Conservation (phyloP, 225 moss, liverwort and hornwort genomes). For the Marchantia polymorpha region DNA sequence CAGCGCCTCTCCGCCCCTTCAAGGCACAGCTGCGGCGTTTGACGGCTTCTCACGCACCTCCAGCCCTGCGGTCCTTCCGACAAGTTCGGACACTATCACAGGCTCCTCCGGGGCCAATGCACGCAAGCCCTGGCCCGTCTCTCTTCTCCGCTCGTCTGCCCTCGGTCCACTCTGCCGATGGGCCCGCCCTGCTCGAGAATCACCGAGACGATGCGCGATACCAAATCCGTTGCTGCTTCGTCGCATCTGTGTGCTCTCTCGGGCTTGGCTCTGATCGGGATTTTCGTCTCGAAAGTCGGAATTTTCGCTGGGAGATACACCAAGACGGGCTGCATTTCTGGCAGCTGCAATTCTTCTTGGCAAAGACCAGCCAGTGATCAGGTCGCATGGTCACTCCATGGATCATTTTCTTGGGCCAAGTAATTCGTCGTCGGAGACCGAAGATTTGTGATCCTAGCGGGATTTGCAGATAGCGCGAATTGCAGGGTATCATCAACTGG, state of each 20-base stretch:
- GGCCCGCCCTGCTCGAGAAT: background rate
- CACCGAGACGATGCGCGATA: background rate
- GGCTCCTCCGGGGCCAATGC: background rate
- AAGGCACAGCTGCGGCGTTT: constrained; percentile 12
- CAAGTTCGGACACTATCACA: background rate
- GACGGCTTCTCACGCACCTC: constrained; percentile 12
- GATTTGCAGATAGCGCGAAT: background rate
- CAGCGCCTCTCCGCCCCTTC: constrained; percentile 2
- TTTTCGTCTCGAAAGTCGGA: background rate
- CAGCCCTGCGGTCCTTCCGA: constrained; percentile 10
- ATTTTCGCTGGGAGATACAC: background rate
- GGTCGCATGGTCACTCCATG: background rate
- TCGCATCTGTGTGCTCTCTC: background rate
- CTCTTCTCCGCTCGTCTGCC: background rate
- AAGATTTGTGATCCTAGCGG: background rate
- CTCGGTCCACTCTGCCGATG: background rate
- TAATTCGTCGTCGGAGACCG: background rate
- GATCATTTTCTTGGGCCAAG: background rate
- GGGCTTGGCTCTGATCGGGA: background rate
- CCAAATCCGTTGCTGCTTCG: background rate
- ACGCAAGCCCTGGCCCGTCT: background rate
- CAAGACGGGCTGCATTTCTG: background rate
- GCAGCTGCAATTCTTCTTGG: background rate
- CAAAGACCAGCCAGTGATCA: background rate
- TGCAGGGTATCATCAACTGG: background rate